Base-by-base conservation (phyloP, 805 yeast species). In the Starmera dryadoides region DNA sequence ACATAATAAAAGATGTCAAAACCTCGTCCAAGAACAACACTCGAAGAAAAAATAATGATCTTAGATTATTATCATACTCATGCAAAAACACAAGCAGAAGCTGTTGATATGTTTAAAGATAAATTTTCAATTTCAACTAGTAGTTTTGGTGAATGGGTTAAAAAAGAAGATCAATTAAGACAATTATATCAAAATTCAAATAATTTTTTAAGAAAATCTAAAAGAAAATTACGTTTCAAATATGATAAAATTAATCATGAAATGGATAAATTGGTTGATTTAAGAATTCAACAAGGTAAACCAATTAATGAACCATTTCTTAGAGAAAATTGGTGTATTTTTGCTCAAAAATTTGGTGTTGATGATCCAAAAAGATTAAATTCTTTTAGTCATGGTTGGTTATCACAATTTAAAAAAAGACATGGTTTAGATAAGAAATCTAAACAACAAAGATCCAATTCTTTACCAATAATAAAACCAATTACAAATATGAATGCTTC, bases 301-400 rank as follows among this genome's bases (percentile, higher is more conserved):
- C 72, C 74, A 2, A 64, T 77, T 18, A 73, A 69, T 17, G 83
- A 77, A 48, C 77, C 80, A 1, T 59, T 75, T 6, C 55, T 77
- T 34, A 58, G 81, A 30, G 76, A 72, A 36, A 70, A 73, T 49
- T 77, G 84, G 84, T 60, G 68, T 12, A 58, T 65, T 23, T 73
- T 64, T 48, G 82, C 81, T 2, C 70, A 70, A 41, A 64, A 68
- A 48, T 73, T 55, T 50, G 82, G 81, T 9, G 80, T 77, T 2
- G 73, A 69, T 7, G 79, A 77, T 47, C 81, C 82, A 3, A 77
- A 77, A 50, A 58, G 84, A 39, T 53, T 72, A 40, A 67, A 64
- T 21, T 64, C 69, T 14, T 77, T 75, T 45, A 71, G 78, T 46
- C 81, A 77, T 52, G 84, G 84, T 8, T 77, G 83, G 83, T 56